Conservation (phyloP, 257 asterid genomes). For the Fraxinus excelsior region DNA sequence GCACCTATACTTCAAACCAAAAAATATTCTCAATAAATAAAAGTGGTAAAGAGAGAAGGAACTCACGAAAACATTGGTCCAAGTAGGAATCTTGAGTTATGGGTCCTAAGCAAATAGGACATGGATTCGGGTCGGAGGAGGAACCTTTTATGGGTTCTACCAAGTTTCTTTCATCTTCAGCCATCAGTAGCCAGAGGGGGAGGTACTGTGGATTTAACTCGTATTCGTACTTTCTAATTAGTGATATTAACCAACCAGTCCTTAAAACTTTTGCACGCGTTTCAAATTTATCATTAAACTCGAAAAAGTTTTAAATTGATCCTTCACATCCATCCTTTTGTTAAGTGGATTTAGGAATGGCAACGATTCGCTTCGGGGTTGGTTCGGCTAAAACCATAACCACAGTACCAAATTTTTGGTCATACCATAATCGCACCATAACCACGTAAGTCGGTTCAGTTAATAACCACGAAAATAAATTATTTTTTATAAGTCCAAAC, state of each 20-base stretch:
- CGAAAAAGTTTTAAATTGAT: too few relatives aligned
- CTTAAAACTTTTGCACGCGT: not conserved
- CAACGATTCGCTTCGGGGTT: too few relatives aligned
- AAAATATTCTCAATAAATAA: not conserved
- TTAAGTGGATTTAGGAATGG: too few relatives aligned
- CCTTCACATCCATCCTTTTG: not conserved
- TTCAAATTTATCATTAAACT: not conserved
- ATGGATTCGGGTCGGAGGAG: conserved; percentile 48
- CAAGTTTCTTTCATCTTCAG: conserved; percentile 32
- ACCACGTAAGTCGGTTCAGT: too few relatives aligned
- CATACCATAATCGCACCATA: too few relatives aligned
- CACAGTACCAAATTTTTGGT: too few relatives aligned
- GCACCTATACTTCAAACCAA: not conserved
- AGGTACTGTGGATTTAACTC: not conserved
- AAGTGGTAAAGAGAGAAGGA: conserved; percentile 1
- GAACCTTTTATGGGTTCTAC: not conserved
- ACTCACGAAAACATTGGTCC: conserved; percentile 75
- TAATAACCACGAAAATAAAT: too few relatives aligned
- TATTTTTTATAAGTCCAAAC: too few relatives aligned
- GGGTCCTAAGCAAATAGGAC: conserved; percentile 66
- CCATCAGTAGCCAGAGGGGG: conserved; percentile 17
- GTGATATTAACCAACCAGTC: too few relatives aligned
- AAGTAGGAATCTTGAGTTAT: conserved; percentile 58
- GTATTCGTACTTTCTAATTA: too few relatives aligned
- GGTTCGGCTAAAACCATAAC: too few relatives aligned